These are phyloP conservation scores for Kodamaea laetipori DNA, from an alignment of 805 yeast species.

Conservation along the genomic window DNA sequence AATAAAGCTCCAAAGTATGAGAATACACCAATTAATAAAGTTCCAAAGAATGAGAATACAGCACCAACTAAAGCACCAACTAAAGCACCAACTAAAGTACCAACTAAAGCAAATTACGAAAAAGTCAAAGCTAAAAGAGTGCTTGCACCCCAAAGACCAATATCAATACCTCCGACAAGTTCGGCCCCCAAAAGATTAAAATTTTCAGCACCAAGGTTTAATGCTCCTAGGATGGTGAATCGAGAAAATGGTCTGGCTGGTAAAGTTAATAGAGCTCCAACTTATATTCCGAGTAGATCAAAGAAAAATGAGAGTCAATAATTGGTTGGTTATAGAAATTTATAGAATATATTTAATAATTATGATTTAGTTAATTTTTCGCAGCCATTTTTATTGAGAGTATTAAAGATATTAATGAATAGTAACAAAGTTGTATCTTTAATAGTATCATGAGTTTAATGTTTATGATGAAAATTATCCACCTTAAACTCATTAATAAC, in stretches of 20 bases:
- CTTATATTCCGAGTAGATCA: slow-evolving; percentile 33
- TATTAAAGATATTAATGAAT: too few relatives aligned
- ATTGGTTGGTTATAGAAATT: background rate
- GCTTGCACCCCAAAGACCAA: background rate
- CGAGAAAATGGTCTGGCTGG: background rate
- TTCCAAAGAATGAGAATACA: background rate
- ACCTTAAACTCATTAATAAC: too few relatives aligned
- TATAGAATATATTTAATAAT: background rate
- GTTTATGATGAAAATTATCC: too few relatives aligned
- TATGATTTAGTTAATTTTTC: background rate
- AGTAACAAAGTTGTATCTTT: too few relatives aligned
- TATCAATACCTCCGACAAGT: too few relatives aligned
- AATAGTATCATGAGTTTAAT: too few relatives aligned
- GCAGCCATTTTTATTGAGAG: slow-evolving; percentile 1
- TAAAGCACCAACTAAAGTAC: background rate
- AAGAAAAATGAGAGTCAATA: slow-evolving; percentile 5
- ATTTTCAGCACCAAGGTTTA: slow-evolving; percentile 8
- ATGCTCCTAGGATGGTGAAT: slow-evolving; percentile 7
- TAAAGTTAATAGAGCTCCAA: slow-evolving; percentile 31
- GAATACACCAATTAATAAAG: background rate
- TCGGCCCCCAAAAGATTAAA: slow-evolving; percentile 7
- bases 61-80: background rate
- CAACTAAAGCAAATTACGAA: too few relatives aligned
- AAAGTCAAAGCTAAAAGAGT: background rate
- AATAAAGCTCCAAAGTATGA: slow-evolving; percentile 9